Conservation (phyloP, 2,329 filamentous ascomycete species). For the Pseudocercospora musae region DNA sequence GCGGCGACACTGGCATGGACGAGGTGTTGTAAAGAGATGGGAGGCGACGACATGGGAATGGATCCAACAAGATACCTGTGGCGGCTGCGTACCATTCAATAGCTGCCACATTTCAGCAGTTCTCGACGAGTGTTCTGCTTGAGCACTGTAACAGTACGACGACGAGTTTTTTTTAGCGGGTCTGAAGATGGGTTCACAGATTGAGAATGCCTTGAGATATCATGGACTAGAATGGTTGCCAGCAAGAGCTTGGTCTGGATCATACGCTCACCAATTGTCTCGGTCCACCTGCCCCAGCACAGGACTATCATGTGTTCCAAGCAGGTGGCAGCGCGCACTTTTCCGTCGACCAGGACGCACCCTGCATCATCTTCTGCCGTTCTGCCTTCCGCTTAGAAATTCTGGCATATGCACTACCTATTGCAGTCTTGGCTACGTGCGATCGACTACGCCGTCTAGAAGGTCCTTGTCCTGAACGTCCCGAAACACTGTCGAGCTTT, state of each 20-base stretch:
- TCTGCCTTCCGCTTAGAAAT: not conserved
- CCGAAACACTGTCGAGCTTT: constrained; percentile 13
- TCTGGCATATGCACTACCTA: not conserved
- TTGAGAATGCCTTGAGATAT: constrained; percentile 8
- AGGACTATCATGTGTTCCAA: not conserved
- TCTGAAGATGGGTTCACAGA: constrained; percentile 3
- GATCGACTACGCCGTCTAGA: not conserved
- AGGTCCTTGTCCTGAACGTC: not conserved
- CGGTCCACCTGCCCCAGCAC: not conserved
- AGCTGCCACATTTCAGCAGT: not conserved
- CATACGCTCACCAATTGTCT: not conserved
- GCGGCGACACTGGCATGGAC: constrained; percentile 55
- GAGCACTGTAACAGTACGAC: constrained; percentile 10
- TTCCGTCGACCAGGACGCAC: not conserved
- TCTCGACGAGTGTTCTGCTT: not conserved
- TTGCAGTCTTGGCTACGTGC: not conserved
- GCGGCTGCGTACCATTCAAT: constrained; percentile 4
- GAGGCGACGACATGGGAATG: not conserved
- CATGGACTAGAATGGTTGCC: constrained; percentile 5
- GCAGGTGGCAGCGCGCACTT: not conserved
- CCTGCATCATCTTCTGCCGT: not conserved
- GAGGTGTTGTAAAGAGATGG: constrained; percentile 49
- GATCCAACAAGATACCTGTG: not conserved
- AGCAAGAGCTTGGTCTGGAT: not conserved
- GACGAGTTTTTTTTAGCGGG: constrained; percentile 1